These are phyloP conservation scores for Cryptosporidium parvum DNA, from an alignment of 169 alveolate genomes.

Conservation along the genomic window DNA sequence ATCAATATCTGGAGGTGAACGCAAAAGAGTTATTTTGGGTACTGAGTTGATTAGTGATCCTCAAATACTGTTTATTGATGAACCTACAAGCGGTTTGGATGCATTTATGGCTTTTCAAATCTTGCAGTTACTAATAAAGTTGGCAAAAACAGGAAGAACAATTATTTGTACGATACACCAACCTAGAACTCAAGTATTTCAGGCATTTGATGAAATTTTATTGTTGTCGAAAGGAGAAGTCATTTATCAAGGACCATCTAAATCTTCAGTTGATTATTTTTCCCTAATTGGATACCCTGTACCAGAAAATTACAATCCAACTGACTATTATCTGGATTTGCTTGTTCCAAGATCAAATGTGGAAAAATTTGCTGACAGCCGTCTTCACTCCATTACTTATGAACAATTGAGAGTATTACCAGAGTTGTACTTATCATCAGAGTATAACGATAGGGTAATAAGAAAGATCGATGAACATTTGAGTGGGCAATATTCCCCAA, in stretches of 20 bases:
- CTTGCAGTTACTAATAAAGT: constrained; percentile 80
- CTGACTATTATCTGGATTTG: constrained; percentile 75
- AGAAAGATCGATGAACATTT: constrained; percentile 35
- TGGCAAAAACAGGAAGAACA: constrained; percentile 85
- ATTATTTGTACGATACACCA: constrained; percentile 85
- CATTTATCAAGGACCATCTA: constrained; percentile 81
- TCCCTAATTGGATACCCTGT: constrained; percentile 72
- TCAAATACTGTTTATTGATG: constrained; percentile 88
- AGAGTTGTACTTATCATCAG: constrained; percentile 30
- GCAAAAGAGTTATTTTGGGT: constrained; percentile 90
- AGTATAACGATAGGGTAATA: constrained; percentile 9
- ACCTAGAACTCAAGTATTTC: constrained; percentile 84
- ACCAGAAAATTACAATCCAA: constrained; percentile 79
- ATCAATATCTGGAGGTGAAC: constrained; percentile 93
- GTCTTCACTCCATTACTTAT: constrained; percentile 48
- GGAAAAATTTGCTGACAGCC: constrained; percentile 30
- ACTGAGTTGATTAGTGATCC: constrained; percentile 92
- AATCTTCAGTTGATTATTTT: constrained; percentile 42
- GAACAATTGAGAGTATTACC: constrained; percentile 49
- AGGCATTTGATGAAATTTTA: constrained; percentile 83
- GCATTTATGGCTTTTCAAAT: constrained; percentile 85
- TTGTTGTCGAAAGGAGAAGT: constrained; percentile 83
- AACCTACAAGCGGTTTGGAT: constrained; percentile 92
- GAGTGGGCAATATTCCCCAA: neutral
- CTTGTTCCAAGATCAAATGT: constrained; percentile 51